These are phyloP conservation scores for Phanerochaete carnosa DNA, from an alignment of 768 basidiomycete genomes.

Conservation along the genomic window DNA sequence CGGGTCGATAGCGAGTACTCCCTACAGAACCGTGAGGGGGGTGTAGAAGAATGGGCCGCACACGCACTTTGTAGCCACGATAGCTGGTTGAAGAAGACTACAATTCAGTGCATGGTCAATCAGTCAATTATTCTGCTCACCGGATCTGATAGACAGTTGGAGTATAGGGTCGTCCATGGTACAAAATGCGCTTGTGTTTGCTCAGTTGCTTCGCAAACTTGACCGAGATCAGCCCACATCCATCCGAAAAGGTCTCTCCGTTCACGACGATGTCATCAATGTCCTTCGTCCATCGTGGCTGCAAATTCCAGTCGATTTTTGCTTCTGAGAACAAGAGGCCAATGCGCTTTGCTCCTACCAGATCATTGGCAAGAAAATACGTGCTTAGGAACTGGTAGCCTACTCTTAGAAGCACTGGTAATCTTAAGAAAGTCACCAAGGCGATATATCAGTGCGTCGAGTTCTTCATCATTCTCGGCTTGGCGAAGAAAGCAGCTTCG, in stretches of 20 bases:
- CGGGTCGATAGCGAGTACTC: constrained; percentile 65
- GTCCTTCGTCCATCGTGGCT: constrained; percentile 47
- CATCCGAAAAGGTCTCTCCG: constrained; percentile 64
- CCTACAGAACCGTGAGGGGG: constrained; percentile 22
- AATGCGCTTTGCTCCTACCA: constrained; percentile 63
- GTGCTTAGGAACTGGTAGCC: constrained; percentile 13
- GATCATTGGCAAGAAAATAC: neutral
- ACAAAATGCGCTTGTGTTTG: constrained; percentile 51
- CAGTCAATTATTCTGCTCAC: constrained; percentile 26
- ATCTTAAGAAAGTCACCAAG: constrained; percentile 59
- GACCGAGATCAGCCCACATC: constrained; percentile 62
- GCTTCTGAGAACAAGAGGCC: constrained; percentile 66
- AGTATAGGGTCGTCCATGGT: constrained; percentile 53
- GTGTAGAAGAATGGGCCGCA: neutral
- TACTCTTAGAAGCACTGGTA: constrained; percentile 64
- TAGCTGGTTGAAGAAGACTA: constrained; percentile 37
- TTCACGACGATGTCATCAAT: constrained; percentile 56
- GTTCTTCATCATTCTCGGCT: constrained; percentile 50
- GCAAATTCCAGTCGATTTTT: constrained; percentile 52
- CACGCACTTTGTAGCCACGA: constrained; percentile 52
- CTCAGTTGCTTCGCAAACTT: constrained; percentile 50
- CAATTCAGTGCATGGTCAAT: neutral
- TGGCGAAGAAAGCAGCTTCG: constrained; percentile 61
- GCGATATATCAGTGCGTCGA: constrained; percentile 54
- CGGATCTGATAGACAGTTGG: constrained; percentile 64